Evolutionary conservation across 2,329 filamentous ascomycete species (phyloP).

Genomic region (Pseudogymnoascus sp.): DNA sequence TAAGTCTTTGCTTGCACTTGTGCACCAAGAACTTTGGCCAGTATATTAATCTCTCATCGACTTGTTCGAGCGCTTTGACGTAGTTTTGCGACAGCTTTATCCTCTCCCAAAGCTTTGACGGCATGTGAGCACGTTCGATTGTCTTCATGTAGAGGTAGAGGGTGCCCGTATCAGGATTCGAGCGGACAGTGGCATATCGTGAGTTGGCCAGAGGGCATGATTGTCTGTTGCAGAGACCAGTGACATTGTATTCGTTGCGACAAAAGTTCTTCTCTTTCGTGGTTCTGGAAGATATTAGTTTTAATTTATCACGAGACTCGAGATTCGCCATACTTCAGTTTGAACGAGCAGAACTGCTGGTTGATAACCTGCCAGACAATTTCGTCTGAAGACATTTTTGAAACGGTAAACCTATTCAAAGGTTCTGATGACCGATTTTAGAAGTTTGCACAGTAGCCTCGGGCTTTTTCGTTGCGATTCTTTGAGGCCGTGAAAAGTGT

Average conservation of each 20-base stretch:
- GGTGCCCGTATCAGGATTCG: conserved; percentile 68
- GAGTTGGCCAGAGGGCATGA: conserved; percentile 87
- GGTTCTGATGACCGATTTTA: background rate
- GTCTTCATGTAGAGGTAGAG: conserved; percentile 98
- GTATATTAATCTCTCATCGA: conserved; percentile 81
- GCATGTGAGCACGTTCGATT: conserved; percentile 78
- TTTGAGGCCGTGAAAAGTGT: background rate
- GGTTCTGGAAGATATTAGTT: conserved; percentile 41
- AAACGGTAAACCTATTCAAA: background rate
- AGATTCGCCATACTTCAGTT: conserved; percentile 60
- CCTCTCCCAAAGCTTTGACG: conserved; percentile 88
- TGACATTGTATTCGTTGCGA: conserved; percentile 87
- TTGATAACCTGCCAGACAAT: conserved; percentile 97
- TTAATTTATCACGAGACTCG: conserved; percentile 24
- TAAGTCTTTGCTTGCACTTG: conserved; percentile 95
- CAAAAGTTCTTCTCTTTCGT: conserved; percentile 89
- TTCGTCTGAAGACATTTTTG: conserved; percentile 78
- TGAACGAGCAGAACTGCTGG: conserved; percentile 90
- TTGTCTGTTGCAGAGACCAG: conserved; percentile 74
- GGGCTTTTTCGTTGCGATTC: background rate
- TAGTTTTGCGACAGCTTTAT: conserved; percentile 89
- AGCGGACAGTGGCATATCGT: conserved; percentile 84
- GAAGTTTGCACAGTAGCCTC: background rate
- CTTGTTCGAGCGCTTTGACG: conserved; percentile 74
- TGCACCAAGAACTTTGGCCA: conserved; percentile 90